These are phyloP conservation scores for Salmacisia buchloeana DNA, from an alignment of 1,284 basidiomycete genomes.

Conservation along the genomic window DNA sequence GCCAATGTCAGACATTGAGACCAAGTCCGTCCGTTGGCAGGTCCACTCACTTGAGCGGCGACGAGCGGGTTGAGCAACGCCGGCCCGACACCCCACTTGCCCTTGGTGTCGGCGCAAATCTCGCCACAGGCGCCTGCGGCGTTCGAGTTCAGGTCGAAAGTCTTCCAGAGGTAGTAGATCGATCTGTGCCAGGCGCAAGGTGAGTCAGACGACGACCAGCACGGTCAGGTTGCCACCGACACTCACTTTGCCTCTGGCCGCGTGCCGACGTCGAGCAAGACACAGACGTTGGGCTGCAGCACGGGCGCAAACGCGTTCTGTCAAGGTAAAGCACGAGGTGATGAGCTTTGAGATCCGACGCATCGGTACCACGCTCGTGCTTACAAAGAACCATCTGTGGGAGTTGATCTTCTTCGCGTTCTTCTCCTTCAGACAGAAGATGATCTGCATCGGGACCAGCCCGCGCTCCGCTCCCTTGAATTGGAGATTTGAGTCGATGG, in stretches of 20 bases:
- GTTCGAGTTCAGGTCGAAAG: constrained; percentile 67
- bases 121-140: constrained; percentile 87
- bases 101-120: constrained; percentile 46
- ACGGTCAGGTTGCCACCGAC: too few species aligned
- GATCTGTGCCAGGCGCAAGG: constrained; percentile 69
- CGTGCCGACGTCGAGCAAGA: constrained; percentile 88
- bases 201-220: too few species aligned
- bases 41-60: constrained; percentile 25
- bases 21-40: background rate
- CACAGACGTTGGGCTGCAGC: constrained; percentile 74
- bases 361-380: background rate
- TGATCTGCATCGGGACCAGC: constrained; percentile 52
- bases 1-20: background rate
- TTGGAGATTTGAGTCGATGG: constrained; percentile 76
- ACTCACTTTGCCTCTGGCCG: constrained; percentile 56
- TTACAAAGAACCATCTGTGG: constrained; percentile 83
- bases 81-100: constrained; percentile 58
- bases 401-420: constrained; percentile 67
- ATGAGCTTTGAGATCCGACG: background rate
- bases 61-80: constrained; percentile 89
- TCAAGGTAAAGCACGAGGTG: too few species aligned
- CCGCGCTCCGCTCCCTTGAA: constrained; percentile 92
- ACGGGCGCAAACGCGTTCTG: constrained; percentile 40
- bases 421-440: constrained; percentile 48
- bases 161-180: constrained; percentile 95